Conservation (phyloP, 352 stramenopile species). For the Pythium plurisporium region DNA sequence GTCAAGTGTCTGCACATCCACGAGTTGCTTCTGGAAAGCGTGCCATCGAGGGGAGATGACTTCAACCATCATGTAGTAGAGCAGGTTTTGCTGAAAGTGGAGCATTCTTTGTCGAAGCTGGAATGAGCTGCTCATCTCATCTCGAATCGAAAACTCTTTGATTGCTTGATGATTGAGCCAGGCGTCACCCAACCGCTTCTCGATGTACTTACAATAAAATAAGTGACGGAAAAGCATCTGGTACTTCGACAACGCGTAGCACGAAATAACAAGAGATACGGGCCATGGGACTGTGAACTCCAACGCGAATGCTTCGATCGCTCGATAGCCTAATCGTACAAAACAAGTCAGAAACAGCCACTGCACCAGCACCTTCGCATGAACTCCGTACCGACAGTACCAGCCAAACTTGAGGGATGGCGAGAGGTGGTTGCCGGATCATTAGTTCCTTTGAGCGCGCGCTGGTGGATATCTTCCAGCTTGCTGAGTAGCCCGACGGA, state of each 20-base stretch:
- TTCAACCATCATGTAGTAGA: conserved; percentile 98
- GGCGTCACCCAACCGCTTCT: conserved; percentile 92
- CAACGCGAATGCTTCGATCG: conserved; percentile 95
- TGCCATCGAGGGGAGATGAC: conserved; percentile 94
- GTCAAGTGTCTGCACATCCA: conserved; percentile 85
- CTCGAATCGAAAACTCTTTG: conserved; percentile 87
- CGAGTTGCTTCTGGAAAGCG: conserved; percentile 84
- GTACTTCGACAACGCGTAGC: conserved; percentile 94
- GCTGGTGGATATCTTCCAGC: conserved; percentile 90
- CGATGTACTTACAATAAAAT: conserved; percentile 99
- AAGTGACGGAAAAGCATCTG: conserved; percentile 98
- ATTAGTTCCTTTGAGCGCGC: conserved; percentile 55
- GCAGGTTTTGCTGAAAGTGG: conserved; percentile 98
- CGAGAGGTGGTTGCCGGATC: conserved; percentile 50
- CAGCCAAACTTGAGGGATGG: conserved; percentile 13
- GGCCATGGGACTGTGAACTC: conserved; percentile 97
- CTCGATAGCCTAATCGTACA: conserved; percentile 86
- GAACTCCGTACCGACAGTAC: conserved; percentile 13
- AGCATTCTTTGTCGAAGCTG: conserved; percentile 97
- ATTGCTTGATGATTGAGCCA: conserved; percentile 96
- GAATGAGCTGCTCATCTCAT: conserved; percentile 90
- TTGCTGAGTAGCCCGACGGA: conserved; percentile 89
- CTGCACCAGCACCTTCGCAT: not conserved
- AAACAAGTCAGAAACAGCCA: too few relatives aligned
- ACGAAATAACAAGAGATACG: conserved; percentile 95